These are phyloP conservation scores for Sporothrix brunneoviolacea DNA, from an alignment of 2,329 filamentous ascomycete genomes.

Conservation along the genomic window DNA sequence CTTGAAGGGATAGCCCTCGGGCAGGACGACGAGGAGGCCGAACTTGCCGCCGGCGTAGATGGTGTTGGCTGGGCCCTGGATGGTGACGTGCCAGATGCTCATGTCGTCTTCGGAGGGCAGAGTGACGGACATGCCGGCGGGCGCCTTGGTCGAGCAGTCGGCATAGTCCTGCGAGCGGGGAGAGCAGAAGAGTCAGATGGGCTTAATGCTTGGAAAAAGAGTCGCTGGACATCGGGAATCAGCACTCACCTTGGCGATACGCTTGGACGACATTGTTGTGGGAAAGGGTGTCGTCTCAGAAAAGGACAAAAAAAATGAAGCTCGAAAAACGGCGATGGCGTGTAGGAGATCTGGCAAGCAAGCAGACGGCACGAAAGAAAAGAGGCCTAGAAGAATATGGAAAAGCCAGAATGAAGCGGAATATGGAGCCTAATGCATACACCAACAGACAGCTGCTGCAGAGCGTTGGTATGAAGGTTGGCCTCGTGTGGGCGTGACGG, in stretches of 20 bases:
- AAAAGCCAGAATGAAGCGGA: too few relatives aligned
- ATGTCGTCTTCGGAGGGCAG: slow-evolving; percentile 43
- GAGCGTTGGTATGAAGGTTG: too few relatives aligned
- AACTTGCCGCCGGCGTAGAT: slow-evolving; percentile 62
- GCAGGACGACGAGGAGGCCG: slow-evolving; percentile 65
- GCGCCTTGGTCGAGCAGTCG: slow-evolving; percentile 43
- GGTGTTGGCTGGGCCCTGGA: slow-evolving; percentile 38
- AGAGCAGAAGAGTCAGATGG: background rate
- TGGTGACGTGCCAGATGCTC: slow-evolving; percentile 45
- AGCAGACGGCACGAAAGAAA: too few relatives aligned
- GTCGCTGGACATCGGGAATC: too few relatives aligned
- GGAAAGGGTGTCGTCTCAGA: slow-evolving; percentile 13
- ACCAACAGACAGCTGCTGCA: too few relatives aligned
- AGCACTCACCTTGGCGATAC: slow-evolving; percentile 16
- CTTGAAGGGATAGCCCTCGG: slow-evolving; percentile 84
- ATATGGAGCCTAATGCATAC: too few relatives aligned
- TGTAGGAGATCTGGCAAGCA: too few relatives aligned
- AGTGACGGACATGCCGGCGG: slow-evolving; percentile 39
- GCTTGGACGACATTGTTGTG: slow-evolving; percentile 28
- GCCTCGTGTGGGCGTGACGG: too few relatives aligned
- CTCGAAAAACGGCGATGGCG: too few relatives aligned
- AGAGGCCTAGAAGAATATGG: too few relatives aligned
- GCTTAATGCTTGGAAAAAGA: too few relatives aligned
- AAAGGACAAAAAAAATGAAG: slow-evolving; percentile 20
- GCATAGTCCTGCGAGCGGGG: slow-evolving; percentile 40